These are phyloP conservation scores for Thraustochytrium striatum DNA, from an alignment of 352 stramenopile species.

Conservation along the genomic window DNA sequence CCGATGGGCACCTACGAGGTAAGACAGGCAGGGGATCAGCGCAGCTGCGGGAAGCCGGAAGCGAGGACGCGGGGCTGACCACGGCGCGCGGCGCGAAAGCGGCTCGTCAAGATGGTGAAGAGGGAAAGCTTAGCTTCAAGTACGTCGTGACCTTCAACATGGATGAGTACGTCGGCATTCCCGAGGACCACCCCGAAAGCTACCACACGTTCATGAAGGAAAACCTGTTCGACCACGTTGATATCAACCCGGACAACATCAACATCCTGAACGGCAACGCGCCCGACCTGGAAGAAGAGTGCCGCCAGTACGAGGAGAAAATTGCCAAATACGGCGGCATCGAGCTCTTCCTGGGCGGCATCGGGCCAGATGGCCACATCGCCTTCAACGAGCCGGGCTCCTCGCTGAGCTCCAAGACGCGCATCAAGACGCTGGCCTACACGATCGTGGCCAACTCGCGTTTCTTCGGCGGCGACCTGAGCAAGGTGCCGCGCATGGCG, in stretches of 20 bases:
- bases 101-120: slow-evolving; percentile 70
- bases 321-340: slow-evolving; percentile 75
- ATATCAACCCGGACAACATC: slow-evolving; percentile 79
- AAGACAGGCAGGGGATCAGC: not conserved
- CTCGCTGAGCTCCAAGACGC: slow-evolving; percentile 69
- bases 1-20: slow-evolving; percentile 70
- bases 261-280: slow-evolving; percentile 78
- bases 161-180: slow-evolving; percentile 76
- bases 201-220: slow-evolving; percentile 84
- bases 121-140: slow-evolving; percentile 65
- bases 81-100: slow-evolving; percentile 36
- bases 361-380: slow-evolving; percentile 84
- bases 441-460: slow-evolving; percentile 78
- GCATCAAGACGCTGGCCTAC: slow-evolving; percentile 80
- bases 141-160: slow-evolving; percentile 84
- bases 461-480: slow-evolving; percentile 74
- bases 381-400: slow-evolving; percentile 84
- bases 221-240: slow-evolving; percentile 78
- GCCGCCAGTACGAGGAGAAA: slow-evolving; percentile 72
- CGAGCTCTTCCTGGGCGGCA: slow-evolving; percentile 82
- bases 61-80: not conserved
- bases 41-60: not conserved
- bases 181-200: slow-evolving; percentile 71
- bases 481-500: slow-evolving; percentile 78
- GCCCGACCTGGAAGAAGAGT: slow-evolving; percentile 67